These are phyloP conservation scores for Aspergillus candidus DNA, from an alignment of 2,329 filamentous ascomycete species.

Conservation along the genomic window DNA sequence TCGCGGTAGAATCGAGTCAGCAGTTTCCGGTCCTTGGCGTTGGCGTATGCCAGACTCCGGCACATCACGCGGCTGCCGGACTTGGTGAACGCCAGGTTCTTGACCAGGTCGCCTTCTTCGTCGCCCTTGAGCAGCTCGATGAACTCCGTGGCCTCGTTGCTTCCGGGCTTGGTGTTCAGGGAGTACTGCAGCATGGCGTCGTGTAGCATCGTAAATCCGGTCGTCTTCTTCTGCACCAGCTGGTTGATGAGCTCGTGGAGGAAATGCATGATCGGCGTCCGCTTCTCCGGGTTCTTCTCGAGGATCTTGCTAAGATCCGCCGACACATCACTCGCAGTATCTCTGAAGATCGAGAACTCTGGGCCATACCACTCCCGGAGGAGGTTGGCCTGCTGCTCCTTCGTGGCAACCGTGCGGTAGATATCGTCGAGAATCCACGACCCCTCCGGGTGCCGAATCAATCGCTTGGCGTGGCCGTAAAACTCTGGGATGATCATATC, in stretches of 20 bases:
- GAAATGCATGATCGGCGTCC: constrained; percentile 77
- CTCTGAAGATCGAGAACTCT: constrained; percentile 78
- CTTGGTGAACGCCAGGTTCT: constrained; percentile 94
- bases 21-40: constrained; percentile 86
- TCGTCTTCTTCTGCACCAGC: constrained; percentile 92
- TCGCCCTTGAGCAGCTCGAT: constrained; percentile 87
- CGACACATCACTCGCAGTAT: constrained; percentile 43
- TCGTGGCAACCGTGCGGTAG: constrained; percentile 80
- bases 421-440: constrained; percentile 98
- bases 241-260: constrained; percentile 83
- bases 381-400: constrained; percentile 76
- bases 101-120: constrained; percentile 80
- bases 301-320: constrained; percentile 72
- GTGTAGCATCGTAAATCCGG: constrained; percentile 94
- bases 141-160: constrained; percentile 79
- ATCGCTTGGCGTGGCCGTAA: constrained; percentile 82
- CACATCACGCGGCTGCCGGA: constrained; percentile 78
- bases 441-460: constrained; percentile 94
- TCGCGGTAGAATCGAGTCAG: constrained; percentile 88
- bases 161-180: constrained; percentile 67
- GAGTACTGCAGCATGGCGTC: constrained; percentile 98
- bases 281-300: constrained; percentile 73
- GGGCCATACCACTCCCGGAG: constrained; percentile 94
- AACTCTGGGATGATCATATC: constrained; percentile 91
- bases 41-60: constrained; percentile 74